Evolutionary conservation across 352 stramenopile genomes (phyloP), one percentile per base, ranked within the genome.

Genomic region (Detonula confervacea): DNA sequence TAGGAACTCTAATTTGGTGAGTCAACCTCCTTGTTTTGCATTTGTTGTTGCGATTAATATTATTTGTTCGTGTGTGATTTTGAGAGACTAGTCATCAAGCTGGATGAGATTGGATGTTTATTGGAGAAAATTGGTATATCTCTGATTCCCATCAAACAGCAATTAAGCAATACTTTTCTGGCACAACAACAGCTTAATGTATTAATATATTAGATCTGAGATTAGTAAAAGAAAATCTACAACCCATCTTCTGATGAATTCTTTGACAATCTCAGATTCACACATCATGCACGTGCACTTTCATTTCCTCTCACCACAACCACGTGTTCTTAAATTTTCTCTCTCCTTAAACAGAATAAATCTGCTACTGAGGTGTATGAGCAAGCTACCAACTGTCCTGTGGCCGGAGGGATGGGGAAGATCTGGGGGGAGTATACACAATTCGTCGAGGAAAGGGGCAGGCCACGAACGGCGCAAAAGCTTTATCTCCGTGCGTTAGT

Each of bases 361-460:
- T 89, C 86, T 9, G 82, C 87, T 2, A 90, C 77, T 11, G 89
- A 94, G 75, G 83, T 87, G 1, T 94, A 90, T 61, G 89, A 92
- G 52, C 73, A 89, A 67, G 89, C 89, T 22, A 79, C 87, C 0
- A 73, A 81, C 16, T 88, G 80, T 70, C 82, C 84, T 4, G 72
- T 94, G 8, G 79, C 74, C 14, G 77, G 76, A 27, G 54, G n/a
- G 14, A 60, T 86, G 2, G 89, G 89, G 9, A 73, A 79, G 39
- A 77, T 94, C 22, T 94, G 83, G 84, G 54, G 87, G 20, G 83
- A 91, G 46, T 94, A 92, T 75, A 80, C 83, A 12, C 72, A 77
- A 29, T 94, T 90, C 71, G 71, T 86, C 16, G 77, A 92, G 77
- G 87, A 91, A 35, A 67, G 89, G 52, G 77, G 65, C 9, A 87